A percentile compares a stretch with the other conserved stretches of the same genome.
These are phyloP conservation scores for Globisporangium apiculatum DNA, from an alignment of 352 stramenopile genomes.

Conservation along the genomic window DNA sequence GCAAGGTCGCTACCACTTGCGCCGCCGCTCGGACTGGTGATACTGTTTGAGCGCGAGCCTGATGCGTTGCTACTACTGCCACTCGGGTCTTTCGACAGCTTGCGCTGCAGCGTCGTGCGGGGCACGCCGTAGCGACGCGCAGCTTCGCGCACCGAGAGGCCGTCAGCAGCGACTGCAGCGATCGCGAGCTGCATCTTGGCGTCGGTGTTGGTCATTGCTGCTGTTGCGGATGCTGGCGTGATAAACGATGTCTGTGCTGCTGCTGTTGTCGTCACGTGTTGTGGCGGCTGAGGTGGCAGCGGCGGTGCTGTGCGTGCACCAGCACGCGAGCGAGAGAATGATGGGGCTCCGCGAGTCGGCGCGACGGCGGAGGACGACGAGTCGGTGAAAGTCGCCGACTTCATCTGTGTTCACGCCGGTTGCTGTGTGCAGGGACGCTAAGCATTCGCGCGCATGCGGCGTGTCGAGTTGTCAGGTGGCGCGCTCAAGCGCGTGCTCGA, in stretches of 20 bases:
- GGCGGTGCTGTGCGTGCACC: not conserved
- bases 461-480: no score
- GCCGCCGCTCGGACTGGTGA: constrained; percentile 4
- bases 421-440: not conserved
- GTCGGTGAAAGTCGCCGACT: constrained; percentile 7
- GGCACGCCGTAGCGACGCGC: constrained; percentile 62
- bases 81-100: constrained; percentile 24
- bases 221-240: not conserved
- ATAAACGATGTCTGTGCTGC: not conserved
- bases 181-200: constrained; percentile 57
- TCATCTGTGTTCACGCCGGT: constrained; percentile 11
- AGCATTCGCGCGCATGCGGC: not conserved
- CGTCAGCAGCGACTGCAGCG: constrained; percentile 37
- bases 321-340: not conserved
- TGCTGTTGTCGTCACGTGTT: not conserved
- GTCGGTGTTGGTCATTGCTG: constrained; percentile 19
- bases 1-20: constrained; percentile 2
- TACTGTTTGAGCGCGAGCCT: constrained; percentile 7
- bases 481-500: no score
- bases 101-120: constrained; percentile 73
- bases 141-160: constrained; percentile 68
- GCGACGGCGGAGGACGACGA: not conserved
- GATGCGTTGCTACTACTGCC: constrained; percentile 4
- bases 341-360: not conserved
- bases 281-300: not conserved